Evolutionary conservation across 2,329 filamentous ascomycete genomes (phyloP).

Genomic region (Alternaria triticimaculans): DNA sequence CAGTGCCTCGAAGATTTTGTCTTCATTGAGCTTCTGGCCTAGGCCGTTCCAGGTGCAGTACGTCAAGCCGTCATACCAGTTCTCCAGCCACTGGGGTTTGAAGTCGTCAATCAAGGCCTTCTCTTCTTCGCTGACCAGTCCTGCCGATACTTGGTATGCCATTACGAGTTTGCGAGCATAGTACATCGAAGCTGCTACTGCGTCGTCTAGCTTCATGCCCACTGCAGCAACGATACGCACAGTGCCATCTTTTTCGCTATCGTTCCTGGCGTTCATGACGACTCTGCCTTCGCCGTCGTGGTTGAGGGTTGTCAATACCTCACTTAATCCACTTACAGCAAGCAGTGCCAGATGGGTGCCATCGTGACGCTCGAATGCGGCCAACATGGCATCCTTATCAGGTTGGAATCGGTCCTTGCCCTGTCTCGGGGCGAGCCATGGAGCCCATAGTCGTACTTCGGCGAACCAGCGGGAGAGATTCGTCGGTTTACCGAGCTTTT

Average conservation of each 20-base stretch:
- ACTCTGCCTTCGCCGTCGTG: slow-evolving; percentile 71
- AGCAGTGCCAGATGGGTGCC: slow-evolving; percentile 80
- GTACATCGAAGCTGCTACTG: slow-evolving; percentile 83
- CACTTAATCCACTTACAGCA: slow-evolving; percentile 74
- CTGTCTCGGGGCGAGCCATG: slow-evolving; percentile 90
- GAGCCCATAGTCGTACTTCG: slow-evolving; percentile 76
- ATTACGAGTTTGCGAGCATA: slow-evolving; percentile 75
- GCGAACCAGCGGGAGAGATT: slow-evolving; percentile 78
- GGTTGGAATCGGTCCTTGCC: slow-evolving; percentile 71
- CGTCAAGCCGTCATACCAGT: slow-evolving; percentile 91
- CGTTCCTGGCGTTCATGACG: slow-evolving; percentile 73
- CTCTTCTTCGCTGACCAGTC: slow-evolving; percentile 57
- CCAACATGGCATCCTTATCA: slow-evolving; percentile 78
- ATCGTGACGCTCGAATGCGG: slow-evolving; percentile 74
- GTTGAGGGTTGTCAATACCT: slow-evolving; percentile 73
- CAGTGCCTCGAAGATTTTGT: slow-evolving; percentile 78
- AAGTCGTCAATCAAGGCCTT: slow-evolving; percentile 58
- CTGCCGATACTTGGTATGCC: slow-evolving; percentile 52
- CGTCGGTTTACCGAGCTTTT: slow-evolving; percentile 69
- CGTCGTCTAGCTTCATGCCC: slow-evolving; percentile 74
- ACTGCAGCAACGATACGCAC: slow-evolving; percentile 73
- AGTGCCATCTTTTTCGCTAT: slow-evolving; percentile 62
- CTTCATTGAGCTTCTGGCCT: slow-evolving; percentile 80
- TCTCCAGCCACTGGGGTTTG: slow-evolving; percentile 73
- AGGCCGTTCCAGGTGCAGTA: slow-evolving; percentile 98